Base-by-base conservation (phyloP, 164 flowering plant genomes). In the Buxus sempervirens region DNA sequence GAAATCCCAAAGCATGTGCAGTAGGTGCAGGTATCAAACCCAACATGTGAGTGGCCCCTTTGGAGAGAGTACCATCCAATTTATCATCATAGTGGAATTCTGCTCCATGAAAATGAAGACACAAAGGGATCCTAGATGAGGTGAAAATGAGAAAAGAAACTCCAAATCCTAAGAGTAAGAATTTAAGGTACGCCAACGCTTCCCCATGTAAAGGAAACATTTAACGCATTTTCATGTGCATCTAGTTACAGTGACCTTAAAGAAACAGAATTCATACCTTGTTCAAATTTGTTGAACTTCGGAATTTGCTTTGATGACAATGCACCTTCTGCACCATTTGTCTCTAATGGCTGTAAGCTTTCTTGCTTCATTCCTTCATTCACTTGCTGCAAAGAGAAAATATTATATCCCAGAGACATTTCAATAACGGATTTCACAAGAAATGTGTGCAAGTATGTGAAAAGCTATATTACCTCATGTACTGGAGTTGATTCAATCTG, bases 11-110 rank as follows among this genome's bases (percentile, higher is more conserved):
- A 26, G 90, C 85, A 76, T 75, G 82, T 32, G 91, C 86, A 56
- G 83, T 83, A 64, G 91, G 85, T 62, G 89, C 86, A 76, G 84
- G 79, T 22, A 84, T 69, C 67, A 71, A 64, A n/a, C 83, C 85
- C 81, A 84, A 73, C 85, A 82, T 74, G 25, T 68, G 66, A 32
- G 80, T 78, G 42, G 85, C 87, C 61, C 70, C 32, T 64, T 78
- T 78, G 41, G 75, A 22, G 63, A 79, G 81, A 10, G 85, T 70
- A 64, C 53, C 28, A 54, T 73, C 68, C 21, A 22, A 5, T 63
- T 70, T 84, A 82, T 80, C 73, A 75, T 24, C 16, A n/a, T 57
- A 26, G 24, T 62, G 18, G 58, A 63, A 32, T 32, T 32, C 38
- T 32, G 38, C 5, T 32, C 38, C 38, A 32, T 32, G 38, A 32